Conservation (phyloP, 176 grass and related monocot species). For the Paspalum notatum region DNA sequence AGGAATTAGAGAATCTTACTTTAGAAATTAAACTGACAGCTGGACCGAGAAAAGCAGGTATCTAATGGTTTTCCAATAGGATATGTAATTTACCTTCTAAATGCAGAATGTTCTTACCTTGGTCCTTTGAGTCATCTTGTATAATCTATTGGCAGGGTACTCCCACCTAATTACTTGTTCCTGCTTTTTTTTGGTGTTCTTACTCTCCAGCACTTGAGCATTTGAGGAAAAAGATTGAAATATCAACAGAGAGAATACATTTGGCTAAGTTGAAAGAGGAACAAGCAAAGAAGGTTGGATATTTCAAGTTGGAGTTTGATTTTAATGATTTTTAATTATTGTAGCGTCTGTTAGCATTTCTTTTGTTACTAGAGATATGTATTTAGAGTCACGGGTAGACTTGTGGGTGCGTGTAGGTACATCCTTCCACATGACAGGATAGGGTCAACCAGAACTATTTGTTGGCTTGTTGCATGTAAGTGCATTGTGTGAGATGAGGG, state of each 20-base stretch:
- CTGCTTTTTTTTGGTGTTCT: not conserved
- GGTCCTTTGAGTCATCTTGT: not conserved
- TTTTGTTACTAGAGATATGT: no score
- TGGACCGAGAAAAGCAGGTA: slow-evolving; percentile 98
- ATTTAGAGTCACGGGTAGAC: not conserved
- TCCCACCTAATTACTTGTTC: slow-evolving; percentile 4
- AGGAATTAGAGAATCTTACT: slow-evolving; percentile 77
- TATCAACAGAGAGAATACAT: slow-evolving; percentile 84
- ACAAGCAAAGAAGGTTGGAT: slow-evolving; percentile 79
- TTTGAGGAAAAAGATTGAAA: slow-evolving; percentile 89
- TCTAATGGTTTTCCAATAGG: slow-evolving; percentile 23
- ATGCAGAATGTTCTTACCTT: slow-evolving; percentile 12
- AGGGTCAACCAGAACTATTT: no score
- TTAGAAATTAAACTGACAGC: slow-evolving; percentile 93
- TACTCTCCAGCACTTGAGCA: slow-evolving; percentile 75
- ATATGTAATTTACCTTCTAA: slow-evolving; percentile 32
- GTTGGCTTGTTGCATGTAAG: no score
- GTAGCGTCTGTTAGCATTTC: not conserved
- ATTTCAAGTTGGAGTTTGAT: not conserved
- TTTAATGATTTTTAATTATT: slow-evolving; percentile 19
- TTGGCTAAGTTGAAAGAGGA: slow-evolving; percentile 85
- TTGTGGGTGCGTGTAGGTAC: no score
- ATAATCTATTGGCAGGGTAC: not conserved
- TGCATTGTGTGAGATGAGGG: no score
- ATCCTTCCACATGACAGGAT: no score